These are phyloP conservation scores for Echria macrotheca DNA, from an alignment of 495 filamentous ascomycete species.

Conservation along the genomic window DNA sequence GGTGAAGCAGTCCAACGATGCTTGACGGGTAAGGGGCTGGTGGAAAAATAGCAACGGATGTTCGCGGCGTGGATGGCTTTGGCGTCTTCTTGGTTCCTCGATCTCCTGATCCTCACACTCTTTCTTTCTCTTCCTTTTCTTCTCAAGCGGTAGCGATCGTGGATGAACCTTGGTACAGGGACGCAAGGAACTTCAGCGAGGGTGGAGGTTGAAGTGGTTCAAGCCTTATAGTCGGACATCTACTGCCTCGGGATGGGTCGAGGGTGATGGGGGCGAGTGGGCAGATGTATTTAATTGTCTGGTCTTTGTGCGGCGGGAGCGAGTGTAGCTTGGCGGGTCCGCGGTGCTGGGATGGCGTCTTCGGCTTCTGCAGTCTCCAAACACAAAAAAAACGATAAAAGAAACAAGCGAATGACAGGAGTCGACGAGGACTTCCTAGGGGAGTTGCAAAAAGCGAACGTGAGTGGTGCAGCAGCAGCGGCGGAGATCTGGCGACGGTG, in stretches of 20 bases:
- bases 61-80: background rate
- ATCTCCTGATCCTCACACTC: slow-evolving; percentile 14
- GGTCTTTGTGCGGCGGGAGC: slow-evolving; percentile 11
- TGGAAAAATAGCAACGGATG: slow-evolving; percentile 3
- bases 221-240: slow-evolving; percentile 21
- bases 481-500: slow-evolving; percentile 28
- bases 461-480: slow-evolving; percentile 35
- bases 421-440: slow-evolving; percentile 58
- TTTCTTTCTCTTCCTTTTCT: slow-evolving; percentile 13
- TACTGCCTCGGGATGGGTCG: slow-evolving; percentile 7
- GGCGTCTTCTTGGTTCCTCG: slow-evolving; percentile 12
- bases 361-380: slow-evolving; percentile 24
- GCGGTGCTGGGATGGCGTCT: slow-evolving; percentile 3
- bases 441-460: slow-evolving; percentile 44
- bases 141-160: slow-evolving; percentile 30
- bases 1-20: background rate
- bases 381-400: slow-evolving; percentile 40
- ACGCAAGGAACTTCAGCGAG: slow-evolving; percentile 15
- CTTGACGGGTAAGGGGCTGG: background rate
- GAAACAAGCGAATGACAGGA: slow-evolving; percentile 58
- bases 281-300: no score
- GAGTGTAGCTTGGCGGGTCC: no score
- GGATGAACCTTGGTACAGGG: slow-evolving; percentile 14
- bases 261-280: no score
- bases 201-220: slow-evolving; percentile 13